Conservation (phyloP, 768 basidiomycete genomes). For the Daedalea quercina region DNA sequence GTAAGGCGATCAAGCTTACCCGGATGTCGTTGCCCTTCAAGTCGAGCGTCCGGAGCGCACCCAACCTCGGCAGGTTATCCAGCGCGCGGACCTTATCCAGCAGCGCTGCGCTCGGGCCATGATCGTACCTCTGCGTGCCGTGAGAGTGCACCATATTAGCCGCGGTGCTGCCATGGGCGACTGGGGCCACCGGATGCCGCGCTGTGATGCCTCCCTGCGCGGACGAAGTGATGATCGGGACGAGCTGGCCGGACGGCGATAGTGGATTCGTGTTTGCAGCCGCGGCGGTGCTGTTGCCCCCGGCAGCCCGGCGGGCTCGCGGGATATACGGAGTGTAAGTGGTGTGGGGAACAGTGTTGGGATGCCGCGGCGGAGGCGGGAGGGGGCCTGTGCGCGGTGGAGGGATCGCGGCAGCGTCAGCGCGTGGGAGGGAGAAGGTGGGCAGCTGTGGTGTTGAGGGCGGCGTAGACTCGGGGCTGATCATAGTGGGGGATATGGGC, state of each 20-base stretch:
- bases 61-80: slow-evolving; percentile 80
- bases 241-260: slow-evolving; percentile 37
- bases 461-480: slow-evolving; percentile 24
- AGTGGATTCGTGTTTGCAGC: slow-evolving; percentile 28
- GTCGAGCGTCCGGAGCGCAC: slow-evolving; percentile 84
- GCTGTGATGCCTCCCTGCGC: slow-evolving; percentile 44
- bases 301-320: slow-evolving; percentile 39
- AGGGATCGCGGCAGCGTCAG: slow-evolving; percentile 31
- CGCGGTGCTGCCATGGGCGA: slow-evolving; percentile 1
- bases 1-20: slow-evolving; percentile 39
- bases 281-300: slow-evolving; percentile 15
- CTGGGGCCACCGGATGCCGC: slow-evolving; percentile 29
- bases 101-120: slow-evolving; percentile 67
- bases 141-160: slow-evolving; percentile 10
- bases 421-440: slow-evolving; percentile 20
- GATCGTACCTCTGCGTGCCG: slow-evolving; percentile 16
- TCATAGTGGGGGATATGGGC: slow-evolving; percentile 16
- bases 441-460: slow-evolving; percentile 27
- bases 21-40: slow-evolving; percentile 87
- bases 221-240: slow-evolving; percentile 65
- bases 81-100: slow-evolving; percentile 87
- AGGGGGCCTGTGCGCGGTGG: slow-evolving; percentile 33
- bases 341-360: slow-evolving; percentile 48
- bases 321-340: slow-evolving; percentile 85
- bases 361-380: slow-evolving; percentile 44